phyloP scores from a whole-genome alignment of 805 yeast genomes.

The Candida stauntonica region DNA sequence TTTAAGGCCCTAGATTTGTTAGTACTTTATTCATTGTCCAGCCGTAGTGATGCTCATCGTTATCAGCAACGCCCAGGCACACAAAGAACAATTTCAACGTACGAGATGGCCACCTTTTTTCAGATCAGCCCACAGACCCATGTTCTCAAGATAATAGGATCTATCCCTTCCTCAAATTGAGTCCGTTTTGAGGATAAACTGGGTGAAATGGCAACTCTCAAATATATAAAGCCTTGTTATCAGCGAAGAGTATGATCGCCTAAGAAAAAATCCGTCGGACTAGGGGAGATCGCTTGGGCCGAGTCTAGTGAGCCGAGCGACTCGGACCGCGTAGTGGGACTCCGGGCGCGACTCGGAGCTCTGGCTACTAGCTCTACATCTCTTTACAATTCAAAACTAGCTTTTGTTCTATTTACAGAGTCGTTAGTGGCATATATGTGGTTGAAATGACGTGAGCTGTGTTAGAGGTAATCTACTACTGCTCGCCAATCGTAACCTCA shows the following conservation, averaged over 20 bases:
- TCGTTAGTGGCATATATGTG: slow-evolving; percentile 1
- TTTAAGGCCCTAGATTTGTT: slow-evolving; percentile 16
- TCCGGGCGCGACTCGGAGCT: neutral
- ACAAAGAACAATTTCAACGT: no score
- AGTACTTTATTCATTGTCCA: neutral
- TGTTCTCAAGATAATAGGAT: no score
- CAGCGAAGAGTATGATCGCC: neutral
- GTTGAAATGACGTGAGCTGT: no score
- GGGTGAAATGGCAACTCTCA: neutral
- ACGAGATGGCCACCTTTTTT: no score
- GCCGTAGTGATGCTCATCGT: no score
- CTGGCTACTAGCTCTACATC: no score
- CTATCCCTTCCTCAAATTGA: no score
- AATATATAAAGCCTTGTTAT: neutral
- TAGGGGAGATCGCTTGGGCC: neutral
- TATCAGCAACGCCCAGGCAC: neutral
- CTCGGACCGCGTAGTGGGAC: no score
- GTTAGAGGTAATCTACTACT: no score
- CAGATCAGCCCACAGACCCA: no score
- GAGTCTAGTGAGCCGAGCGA: no score
- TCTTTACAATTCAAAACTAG: no score
- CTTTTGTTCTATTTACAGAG: slow-evolving; percentile 4
- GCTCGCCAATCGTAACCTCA: slow-evolving; percentile 18
- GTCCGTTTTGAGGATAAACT: neutral
- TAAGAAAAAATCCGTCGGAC: neutral